Evolutionary conservation across 495 filamentous ascomycete species (phyloP), one percentile per base, ranked within the genome.

Genomic region (Symbiotaphrina buchneri): DNA sequence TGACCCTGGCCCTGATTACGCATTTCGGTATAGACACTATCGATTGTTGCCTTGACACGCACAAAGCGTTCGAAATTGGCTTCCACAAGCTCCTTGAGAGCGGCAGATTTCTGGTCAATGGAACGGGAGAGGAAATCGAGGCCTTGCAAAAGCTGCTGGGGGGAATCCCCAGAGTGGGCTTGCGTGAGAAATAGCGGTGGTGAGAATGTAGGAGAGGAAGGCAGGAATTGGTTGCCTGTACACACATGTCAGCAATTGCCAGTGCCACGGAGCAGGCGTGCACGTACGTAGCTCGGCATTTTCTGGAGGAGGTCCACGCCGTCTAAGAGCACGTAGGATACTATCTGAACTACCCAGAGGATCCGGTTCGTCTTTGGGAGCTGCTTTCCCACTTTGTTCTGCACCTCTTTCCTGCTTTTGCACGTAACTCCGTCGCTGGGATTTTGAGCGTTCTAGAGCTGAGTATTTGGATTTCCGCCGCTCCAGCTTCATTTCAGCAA

Each of bases 11-110:
- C 81, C 41, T 81, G 74, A 32, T 78, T 81, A 31, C 83, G 81
- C 87, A 97, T 95, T 51, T 95, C 90, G 21, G 67, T 83, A 51
- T 97, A 97, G 22, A 97, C 87, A 55, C 83, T 83, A 52, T 97
- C 87, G 38, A 97, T 95, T 5, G 83, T 94, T 3, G 81, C 75
- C 47, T 97, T 97, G 5, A 90, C 87, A 7, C 75, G 70, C 20
- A 97, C 85, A 51, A 97, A 97, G 20, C 83, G 73, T 52, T 97
- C 90, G 43, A 97, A 97, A 44, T 97, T 95, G 18, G 76, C 80
- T 49, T 97, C 87, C 16, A 97, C 87, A 3, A 97, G 62, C 1
- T 90, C 76, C 47, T 97, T 97, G 21, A 97, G 54, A 3, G 82
- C 90, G 0, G 83, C 87, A 1, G 83, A 92, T 45, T 97, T 97